These are phyloP conservation scores for Psilocybe subaeruginosa DNA, from an alignment of 768 basidiomycete genomes.

Conservation along the genomic window DNA sequence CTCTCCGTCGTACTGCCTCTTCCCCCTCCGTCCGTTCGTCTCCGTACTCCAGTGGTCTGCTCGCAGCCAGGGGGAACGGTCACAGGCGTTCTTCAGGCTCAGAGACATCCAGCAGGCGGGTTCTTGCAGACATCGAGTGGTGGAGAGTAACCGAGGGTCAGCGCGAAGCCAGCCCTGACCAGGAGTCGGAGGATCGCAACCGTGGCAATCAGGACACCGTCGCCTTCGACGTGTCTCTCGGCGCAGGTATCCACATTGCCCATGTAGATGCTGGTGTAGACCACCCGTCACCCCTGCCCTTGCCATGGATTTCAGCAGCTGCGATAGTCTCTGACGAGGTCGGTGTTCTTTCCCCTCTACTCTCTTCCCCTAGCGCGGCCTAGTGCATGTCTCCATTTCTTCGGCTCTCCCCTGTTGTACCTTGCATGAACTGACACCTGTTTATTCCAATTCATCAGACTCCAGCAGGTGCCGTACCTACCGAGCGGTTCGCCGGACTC, in stretches of 20 bases:
- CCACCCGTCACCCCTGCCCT: slow-evolving; percentile 37
- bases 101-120: slow-evolving; percentile 64
- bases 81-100: slow-evolving; percentile 72
- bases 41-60: slow-evolving; percentile 57
- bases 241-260: slow-evolving; percentile 34
- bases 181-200: slow-evolving; percentile 43
- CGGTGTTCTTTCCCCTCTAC: slow-evolving; percentile 21
- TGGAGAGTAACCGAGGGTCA: slow-evolving; percentile 82
- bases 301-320: slow-evolving; percentile 31
- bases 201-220: slow-evolving; percentile 39
- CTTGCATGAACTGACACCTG: slow-evolving; percentile 18
- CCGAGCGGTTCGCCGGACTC: slow-evolving; percentile 54
- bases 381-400: slow-evolving; percentile 8
- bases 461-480: slow-evolving; percentile 33
- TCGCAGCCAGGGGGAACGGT: slow-evolving; percentile 40
- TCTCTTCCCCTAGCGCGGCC: neutral
- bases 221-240: slow-evolving; percentile 21
- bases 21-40: slow-evolving; percentile 69
- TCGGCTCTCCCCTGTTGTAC: slow-evolving; percentile 15
- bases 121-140: slow-evolving; percentile 88
- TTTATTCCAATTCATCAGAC: slow-evolving; percentile 25
- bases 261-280: slow-evolving; percentile 40
- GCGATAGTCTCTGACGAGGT: slow-evolving; percentile 39
- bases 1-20: slow-evolving; percentile 79
- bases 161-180: slow-evolving; percentile 47